Conservation (phyloP, 495 filamentous ascomycete genomes). For the Darksidea phi region DNA sequence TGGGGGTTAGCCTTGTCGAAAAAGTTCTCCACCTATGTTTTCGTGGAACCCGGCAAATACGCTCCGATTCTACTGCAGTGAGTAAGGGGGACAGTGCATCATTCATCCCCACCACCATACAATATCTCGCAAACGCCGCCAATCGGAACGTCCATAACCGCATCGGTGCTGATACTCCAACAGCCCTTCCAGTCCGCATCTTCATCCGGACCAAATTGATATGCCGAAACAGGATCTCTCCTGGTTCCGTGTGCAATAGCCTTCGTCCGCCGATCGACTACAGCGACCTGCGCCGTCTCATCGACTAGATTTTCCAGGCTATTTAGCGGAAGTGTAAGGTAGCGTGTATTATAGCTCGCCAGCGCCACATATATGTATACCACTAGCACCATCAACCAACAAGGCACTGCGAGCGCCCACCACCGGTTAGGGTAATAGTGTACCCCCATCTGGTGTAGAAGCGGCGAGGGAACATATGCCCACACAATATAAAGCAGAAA, state of each 20-base stretch:
- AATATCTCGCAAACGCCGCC: constrained; percentile 95
- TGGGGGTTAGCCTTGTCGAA: neutral
- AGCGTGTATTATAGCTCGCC: constrained; percentile 84
- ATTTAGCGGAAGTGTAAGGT: constrained; percentile 76
- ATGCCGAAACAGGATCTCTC: constrained; percentile 33
- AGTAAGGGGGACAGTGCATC: neutral
- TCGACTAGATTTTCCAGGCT: constrained; percentile 91
- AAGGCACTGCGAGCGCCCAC: constrained; percentile 92
- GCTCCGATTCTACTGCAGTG: neutral
- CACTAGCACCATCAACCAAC: constrained; percentile 82
- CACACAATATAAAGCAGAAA: constrained; percentile 92
- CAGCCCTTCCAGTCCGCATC: constrained; percentile 70
- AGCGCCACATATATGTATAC: constrained; percentile 94
- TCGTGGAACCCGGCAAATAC: neutral
- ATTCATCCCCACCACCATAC: constrained; percentile 51
- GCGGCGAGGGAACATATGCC: constrained; percentile 88
- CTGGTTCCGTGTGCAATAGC: constrained; percentile 50
- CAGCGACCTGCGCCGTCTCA: constrained; percentile 79
- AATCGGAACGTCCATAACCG: constrained; percentile 94
- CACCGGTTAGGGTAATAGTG: constrained; percentile 96
- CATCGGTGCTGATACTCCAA: constrained; percentile 93
- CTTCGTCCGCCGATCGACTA: constrained; percentile 64
- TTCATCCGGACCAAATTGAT: constrained; percentile 29
- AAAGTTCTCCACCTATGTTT: too few species aligned
- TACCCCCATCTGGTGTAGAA: constrained; percentile 89